phyloP scores from a whole-genome alignment of 495 filamentous ascomycete genomes.

The Talaromyces wortmannii region DNA sequence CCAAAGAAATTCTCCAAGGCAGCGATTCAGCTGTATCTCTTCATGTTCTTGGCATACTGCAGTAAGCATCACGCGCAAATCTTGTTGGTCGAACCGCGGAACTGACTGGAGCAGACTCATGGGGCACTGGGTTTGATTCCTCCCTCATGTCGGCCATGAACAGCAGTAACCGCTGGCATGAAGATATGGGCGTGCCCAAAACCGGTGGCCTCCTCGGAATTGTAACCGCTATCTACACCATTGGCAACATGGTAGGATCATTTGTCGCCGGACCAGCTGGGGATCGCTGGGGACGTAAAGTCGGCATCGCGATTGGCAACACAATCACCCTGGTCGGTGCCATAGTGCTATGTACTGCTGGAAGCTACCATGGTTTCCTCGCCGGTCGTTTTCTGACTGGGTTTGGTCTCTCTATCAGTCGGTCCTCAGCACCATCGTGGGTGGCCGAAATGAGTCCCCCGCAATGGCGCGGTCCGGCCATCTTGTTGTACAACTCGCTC shows the following conservation, averaged over 20 bases:
- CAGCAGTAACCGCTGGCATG: constrained; percentile 24
- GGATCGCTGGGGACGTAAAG: constrained; percentile 39
- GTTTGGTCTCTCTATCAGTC: constrained; percentile 60
- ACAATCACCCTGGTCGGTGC: constrained; percentile 54
- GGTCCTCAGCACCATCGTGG: constrained; percentile 64
- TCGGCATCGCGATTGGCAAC: constrained; percentile 58
- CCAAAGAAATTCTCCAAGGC: not conserved
- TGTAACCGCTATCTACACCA: constrained; percentile 49
- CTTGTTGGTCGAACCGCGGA: not conserved
- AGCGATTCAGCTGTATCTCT: not conserved
- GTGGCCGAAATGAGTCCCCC: constrained; percentile 70
- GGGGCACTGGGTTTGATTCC: constrained; percentile 35
- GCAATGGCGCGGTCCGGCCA: constrained; percentile 58
- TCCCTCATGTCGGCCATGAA: constrained; percentile 41
- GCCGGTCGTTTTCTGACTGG: constrained; percentile 73
- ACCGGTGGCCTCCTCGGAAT: constrained; percentile 15
- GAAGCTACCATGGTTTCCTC: constrained; percentile 49
- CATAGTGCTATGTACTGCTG: constrained; percentile 42
- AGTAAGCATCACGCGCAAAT: not conserved
- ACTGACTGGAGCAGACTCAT: not conserved
- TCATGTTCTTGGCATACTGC: not conserved
- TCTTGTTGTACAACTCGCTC: constrained; percentile 48
- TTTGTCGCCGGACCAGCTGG: constrained; percentile 14
- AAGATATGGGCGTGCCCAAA: constrained; percentile 17
- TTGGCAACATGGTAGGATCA: constrained; percentile 48